Evolutionary conservation across 129 eudicot genomes (phyloP).

Genomic region (Pittosporum tobira): DNA sequence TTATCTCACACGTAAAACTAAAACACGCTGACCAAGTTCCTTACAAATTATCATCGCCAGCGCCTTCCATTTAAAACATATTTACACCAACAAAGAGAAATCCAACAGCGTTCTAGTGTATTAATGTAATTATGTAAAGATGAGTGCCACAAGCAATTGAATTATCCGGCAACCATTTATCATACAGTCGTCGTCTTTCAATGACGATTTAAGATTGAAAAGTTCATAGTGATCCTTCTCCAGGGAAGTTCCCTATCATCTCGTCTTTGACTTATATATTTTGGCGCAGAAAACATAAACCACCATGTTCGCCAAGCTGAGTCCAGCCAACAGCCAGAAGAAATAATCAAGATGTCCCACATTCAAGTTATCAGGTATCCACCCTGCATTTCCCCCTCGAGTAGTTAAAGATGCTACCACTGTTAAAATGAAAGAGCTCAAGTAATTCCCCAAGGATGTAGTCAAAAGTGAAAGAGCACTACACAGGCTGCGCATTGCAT

Average conservation of each 20-base stretch:
- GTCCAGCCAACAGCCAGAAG: slow-evolving; percentile 48
- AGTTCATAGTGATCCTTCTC: background rate
- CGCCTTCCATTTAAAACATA: background rate
- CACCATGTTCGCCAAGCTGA: slow-evolving; percentile 34
- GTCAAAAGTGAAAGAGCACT: slow-evolving; percentile 65
- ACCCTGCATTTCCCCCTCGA: slow-evolving; percentile 41
- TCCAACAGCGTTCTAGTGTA: background rate
- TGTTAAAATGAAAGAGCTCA: slow-evolving; percentile 75
- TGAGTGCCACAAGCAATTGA: too few species aligned
- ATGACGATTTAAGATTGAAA: background rate
- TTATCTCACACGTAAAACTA: too few species aligned
- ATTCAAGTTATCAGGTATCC: slow-evolving; percentile 52
- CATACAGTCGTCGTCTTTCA: background rate
- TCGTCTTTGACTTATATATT: slow-evolving; percentile 34
- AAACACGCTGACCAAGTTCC: too few species aligned
- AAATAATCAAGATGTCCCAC: slow-evolving; percentile 47
- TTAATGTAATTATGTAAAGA: background rate
- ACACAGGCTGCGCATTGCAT: slow-evolving; percentile 83
- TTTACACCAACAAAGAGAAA: slow-evolving; percentile 3
- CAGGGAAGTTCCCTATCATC: background rate
- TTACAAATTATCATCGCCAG: background rate
- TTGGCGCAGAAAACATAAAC: slow-evolving; percentile 36
- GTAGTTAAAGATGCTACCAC: slow-evolving; percentile 52
- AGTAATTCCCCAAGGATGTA: slow-evolving; percentile 51
- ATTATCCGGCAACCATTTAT: background rate